Conservation (phyloP, 129 eudicot species). For the Smallanthus sonchifolius region DNA sequence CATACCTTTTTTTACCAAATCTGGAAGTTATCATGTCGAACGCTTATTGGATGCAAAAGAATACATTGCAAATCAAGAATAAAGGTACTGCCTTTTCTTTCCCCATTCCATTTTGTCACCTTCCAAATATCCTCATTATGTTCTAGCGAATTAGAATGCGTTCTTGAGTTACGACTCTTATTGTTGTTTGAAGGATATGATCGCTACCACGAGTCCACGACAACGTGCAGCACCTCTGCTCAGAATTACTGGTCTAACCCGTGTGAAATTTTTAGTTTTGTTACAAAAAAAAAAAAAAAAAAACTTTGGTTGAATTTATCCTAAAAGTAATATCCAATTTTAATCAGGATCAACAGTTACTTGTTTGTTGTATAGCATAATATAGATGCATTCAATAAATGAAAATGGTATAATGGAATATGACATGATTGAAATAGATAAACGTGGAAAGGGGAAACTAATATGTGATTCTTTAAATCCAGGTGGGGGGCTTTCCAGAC, state of each 20-base stretch:
- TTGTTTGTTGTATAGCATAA: not conserved
- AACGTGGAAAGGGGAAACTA: conserved; percentile 18
- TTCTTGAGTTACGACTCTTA: not conserved
- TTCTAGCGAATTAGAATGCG: conserved; percentile 16
- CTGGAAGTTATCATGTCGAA: conserved; percentile 30
- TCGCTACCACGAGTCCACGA: not conserved
- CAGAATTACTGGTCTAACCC: not conserved
- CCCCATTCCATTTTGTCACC: conserved; percentile 22
- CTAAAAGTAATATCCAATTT: no score
- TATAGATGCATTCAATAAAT: not conserved
- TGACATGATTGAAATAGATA: conserved; percentile 9
- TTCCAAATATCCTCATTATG: conserved; percentile 11
- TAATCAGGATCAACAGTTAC: not conserved
- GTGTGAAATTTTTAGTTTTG: not conserved
- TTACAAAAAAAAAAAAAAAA: no score
- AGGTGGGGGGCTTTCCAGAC: conserved; percentile 20
- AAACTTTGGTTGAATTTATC: no score
- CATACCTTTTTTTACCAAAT: conserved; percentile 26
- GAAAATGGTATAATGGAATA: conserved; percentile 22
- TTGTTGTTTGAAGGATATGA: not conserved
- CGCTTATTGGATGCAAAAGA: conserved; percentile 18
- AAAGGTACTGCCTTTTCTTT: conserved; percentile 24
- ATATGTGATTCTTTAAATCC: conserved; percentile 23
- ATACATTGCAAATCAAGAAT: conserved; percentile 35
- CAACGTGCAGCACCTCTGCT: not conserved